phyloP scores from a whole-genome alignment of 257 asterid genomes.

The Solanum verrucosum region DNA sequence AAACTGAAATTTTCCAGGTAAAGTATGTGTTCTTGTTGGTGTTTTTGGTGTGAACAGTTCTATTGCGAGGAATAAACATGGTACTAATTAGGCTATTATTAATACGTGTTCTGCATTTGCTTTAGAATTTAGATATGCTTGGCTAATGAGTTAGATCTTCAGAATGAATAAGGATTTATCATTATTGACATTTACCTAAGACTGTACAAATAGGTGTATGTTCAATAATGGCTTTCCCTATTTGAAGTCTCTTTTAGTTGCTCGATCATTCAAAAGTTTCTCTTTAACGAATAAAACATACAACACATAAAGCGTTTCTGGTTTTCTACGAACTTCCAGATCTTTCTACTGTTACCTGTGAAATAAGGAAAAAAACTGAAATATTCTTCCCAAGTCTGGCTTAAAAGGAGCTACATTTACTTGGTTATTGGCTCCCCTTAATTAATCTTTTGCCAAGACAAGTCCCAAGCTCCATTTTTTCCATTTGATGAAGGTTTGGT shows the following conservation, averaged over 20 bases:
- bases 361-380: background rate
- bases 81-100: background rate
- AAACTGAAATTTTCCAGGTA: conserved; percentile 79
- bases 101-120: background rate
- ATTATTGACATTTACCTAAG: background rate
- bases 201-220: background rate
- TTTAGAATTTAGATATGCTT: background rate
- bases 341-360: background rate
- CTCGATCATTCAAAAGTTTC: background rate
- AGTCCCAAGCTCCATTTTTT: background rate
- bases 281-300: background rate
- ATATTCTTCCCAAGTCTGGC: background rate
- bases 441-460: background rate
- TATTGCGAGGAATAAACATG: background rate
- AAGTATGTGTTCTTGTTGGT: conserved; percentile 1
- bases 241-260: background rate
- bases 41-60: background rate
- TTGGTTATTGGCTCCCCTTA: background rate
- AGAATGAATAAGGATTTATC: background rate
- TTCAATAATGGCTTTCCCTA: background rate
- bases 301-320: background rate
- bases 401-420: background rate
- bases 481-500: background rate
- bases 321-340: background rate
- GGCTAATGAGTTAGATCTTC: background rate